Evolutionary conservation across 768 basidiomycete species (phyloP).

Genomic region (Suillus fuscotomentosus): DNA sequence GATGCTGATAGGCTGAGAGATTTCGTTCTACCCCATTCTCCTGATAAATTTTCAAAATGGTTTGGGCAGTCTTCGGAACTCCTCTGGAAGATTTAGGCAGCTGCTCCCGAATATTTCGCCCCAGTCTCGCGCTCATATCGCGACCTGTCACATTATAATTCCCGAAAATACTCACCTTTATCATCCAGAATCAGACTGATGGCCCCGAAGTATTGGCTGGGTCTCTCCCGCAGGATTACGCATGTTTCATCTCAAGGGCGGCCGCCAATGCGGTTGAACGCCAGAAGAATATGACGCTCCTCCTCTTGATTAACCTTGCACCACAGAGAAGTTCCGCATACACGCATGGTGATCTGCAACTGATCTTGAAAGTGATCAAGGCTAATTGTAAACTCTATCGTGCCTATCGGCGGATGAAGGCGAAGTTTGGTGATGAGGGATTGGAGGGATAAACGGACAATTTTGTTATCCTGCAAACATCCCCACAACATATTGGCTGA

Average conservation of each 20-base stretch:
- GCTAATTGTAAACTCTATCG: slow-evolving; percentile 40
- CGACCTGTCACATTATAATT: slow-evolving; percentile 18
- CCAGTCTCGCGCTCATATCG: slow-evolving; percentile 22
- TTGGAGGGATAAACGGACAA: slow-evolving; percentile 12
- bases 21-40: not conserved
- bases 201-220: slow-evolving; percentile 13
- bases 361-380: slow-evolving; percentile 23
- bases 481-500: slow-evolving; percentile 93
- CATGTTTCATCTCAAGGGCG: slow-evolving; percentile 17
- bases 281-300: slow-evolving; percentile 7
- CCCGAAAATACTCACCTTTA: slow-evolving; percentile 17
- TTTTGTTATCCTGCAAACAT: slow-evolving; percentile 76
- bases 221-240: slow-evolving; percentile 15
- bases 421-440: slow-evolving; percentile 3
- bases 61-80: not conserved
- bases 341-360: slow-evolving; percentile 13
- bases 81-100: not conserved
- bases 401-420: slow-evolving; percentile 2
- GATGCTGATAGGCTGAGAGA: not conserved
- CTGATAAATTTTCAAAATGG: not conserved
- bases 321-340: slow-evolving; percentile 17
- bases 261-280: slow-evolving; percentile 8
- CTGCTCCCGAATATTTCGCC: slow-evolving; percentile 10
- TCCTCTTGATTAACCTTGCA: slow-evolving; percentile 14
- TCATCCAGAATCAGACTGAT: slow-evolving; percentile 23